Evolutionary conservation across 805 yeast genomes (phyloP), one percentile per base, ranked within the genome.

Genomic region (Candida bentonensis): DNA sequence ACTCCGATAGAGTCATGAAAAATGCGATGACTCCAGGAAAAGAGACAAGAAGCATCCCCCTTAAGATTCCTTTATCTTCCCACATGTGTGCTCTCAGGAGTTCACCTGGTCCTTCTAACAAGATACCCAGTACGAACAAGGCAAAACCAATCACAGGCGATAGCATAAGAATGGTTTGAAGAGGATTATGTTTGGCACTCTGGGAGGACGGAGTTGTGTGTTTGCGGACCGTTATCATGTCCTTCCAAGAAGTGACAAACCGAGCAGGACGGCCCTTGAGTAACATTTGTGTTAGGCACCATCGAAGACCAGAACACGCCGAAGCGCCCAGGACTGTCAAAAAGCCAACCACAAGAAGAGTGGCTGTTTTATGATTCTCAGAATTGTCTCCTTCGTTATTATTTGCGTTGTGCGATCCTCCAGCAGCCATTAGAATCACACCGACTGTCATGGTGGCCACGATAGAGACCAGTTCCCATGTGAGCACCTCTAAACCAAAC

Each of bases 281-380:
- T 27, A 89, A 69, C 21, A 92, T 60, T 57, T 92, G 97, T 1
- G 97, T 87, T 49, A 88, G 74, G 1, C 95, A 89, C 98, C 98
- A 92, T 50, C 98, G 73, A 43, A 92, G 65, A 0, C 98, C 98
- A 15, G 92, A 79, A 64, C 86, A 72, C 58, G 82, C 72, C 2
- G 94, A 76, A 3, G 95, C 88, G 1, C 73, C 64, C 23, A 92
- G 63, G 1, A 89, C 96, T 22, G 87, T 64, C 1, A 76, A 44
- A 21, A 86, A 76, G 1, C 98, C 97, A 1, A 79, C 47, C 23
- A 60, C 23, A 56, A 55, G 46, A 61, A 62, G 36, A 59, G 51
- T 13, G 64, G 52, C 45, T 62, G 36, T 9, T 5, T 30, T 9
- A 17, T 44, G 48, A n/a, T 51, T 40, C 2, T 44, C 51, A 3